A percentile compares a stretch with the other conserved stretches of the same genome.
Conservation (phyloP, 495 filamentous ascomycete species). For the Penicillium psychrofluorescens region DNA sequence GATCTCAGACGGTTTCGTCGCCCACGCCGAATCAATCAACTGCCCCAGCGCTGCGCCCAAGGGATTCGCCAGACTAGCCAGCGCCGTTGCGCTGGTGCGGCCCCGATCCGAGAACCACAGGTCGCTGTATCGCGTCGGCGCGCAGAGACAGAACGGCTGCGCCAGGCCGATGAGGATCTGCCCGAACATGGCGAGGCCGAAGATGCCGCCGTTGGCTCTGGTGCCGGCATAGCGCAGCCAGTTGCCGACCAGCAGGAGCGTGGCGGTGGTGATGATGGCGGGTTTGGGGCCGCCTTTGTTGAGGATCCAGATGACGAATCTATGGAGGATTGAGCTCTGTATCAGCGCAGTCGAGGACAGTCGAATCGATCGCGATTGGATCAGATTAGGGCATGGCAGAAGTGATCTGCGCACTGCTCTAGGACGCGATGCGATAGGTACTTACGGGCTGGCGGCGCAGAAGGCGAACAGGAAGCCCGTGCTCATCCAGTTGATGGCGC, state of each 20-base stretch:
- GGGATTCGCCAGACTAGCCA: constrained; percentile 79
- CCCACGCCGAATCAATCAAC: constrained; percentile 74
- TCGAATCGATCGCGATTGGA: no score
- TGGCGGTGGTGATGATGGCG: constrained; percentile 65
- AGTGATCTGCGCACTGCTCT: background rate
- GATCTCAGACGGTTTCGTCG: constrained; percentile 51
- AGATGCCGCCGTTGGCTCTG: constrained; percentile 50
- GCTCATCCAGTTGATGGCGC: constrained; percentile 85
- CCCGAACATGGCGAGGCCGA: constrained; percentile 83
- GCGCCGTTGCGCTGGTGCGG: constrained; percentile 79
- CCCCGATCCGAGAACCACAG: constrained; percentile 87
- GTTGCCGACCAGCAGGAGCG: constrained; percentile 73
- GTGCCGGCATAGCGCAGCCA: constrained; percentile 90
- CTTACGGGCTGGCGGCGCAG: constrained; percentile 60
- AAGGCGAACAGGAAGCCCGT: constrained; percentile 85
- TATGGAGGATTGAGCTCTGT: constrained; percentile 10
- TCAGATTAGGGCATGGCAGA: no score
- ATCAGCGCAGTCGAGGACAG: background rate
- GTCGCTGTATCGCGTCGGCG: constrained; percentile 86
- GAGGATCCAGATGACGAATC: constrained; percentile 66
- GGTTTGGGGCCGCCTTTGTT: constrained; percentile 72
- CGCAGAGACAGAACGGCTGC: constrained; percentile 86
- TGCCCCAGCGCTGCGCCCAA: constrained; percentile 84
- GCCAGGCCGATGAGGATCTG: constrained; percentile 85
- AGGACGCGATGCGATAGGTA: constrained; percentile 3